phyloP scores from a whole-genome alignment of 2,329 filamentous ascomycete species.

The Achaetomium macrosporum region DNA sequence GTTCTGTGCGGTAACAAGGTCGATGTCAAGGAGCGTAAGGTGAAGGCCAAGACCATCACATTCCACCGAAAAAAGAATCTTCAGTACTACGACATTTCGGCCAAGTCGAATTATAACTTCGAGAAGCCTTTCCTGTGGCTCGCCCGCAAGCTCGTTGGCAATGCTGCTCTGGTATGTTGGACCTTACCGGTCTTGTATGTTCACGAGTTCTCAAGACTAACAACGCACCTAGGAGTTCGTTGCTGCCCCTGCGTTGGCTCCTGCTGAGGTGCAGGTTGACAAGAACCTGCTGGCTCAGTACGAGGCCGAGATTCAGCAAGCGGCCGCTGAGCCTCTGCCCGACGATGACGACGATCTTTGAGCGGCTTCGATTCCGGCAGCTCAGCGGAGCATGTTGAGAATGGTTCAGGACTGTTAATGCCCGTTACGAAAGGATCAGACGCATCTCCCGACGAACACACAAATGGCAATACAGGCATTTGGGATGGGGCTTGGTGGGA shows the following conservation, averaged over 20 bases:
- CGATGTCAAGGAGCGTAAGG: constrained; percentile 99
- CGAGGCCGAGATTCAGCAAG: constrained; percentile 80
- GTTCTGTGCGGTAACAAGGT: constrained; percentile 99
- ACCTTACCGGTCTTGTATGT: neutral
- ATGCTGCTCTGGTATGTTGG: constrained; percentile 67
- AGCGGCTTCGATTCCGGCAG: constrained; percentile 9
- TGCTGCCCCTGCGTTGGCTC: constrained; percentile 87
- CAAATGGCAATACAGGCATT: constrained; percentile 21
- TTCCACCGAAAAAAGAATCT: constrained; percentile 99
- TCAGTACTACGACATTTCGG: constrained; percentile 99
- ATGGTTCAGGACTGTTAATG: constrained; percentile 24
- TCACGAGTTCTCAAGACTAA: constrained; percentile 26
- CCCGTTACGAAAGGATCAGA: constrained; percentile 25
- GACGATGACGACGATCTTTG: constrained; percentile 62
- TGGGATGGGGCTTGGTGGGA: constrained; percentile 16
- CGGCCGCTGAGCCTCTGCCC: constrained; percentile 78
- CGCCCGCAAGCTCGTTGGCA: constrained; percentile 95
- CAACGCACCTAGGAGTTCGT: constrained; percentile 72
- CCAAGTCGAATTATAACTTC: constrained; percentile 99
- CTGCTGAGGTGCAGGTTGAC: constrained; percentile 87
- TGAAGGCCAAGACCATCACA: constrained; percentile 99
- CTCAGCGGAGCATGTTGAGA: constrained; percentile 10
- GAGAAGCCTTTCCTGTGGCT: constrained; percentile 99
- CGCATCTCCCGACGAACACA: constrained; percentile 19
- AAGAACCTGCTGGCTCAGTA: constrained; percentile 74